These are phyloP conservation scores for Volvariella surrecta DNA, from an alignment of 1,284 basidiomycete genomes.

Conservation along the genomic window DNA sequence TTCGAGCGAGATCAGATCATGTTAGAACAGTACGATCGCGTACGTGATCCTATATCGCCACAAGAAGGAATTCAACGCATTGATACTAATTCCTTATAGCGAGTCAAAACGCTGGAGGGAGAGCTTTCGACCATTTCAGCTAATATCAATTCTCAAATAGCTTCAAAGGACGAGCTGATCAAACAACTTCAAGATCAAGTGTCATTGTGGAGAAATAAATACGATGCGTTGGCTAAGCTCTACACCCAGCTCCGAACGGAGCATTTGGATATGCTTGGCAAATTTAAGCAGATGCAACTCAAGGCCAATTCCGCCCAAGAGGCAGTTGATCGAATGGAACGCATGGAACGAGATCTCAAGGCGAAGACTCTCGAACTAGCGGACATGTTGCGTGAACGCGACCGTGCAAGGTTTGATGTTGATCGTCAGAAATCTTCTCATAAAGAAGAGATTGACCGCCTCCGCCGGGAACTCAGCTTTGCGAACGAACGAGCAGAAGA, in stretches of 20 bases:
- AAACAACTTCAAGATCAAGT: constrained; percentile 97
- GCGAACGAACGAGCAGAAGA: constrained; percentile 99
- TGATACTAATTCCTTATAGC: constrained; percentile 31
- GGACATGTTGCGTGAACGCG: constrained; percentile 98
- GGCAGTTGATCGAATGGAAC: constrained; percentile 98
- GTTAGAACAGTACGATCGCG: constrained; percentile 95
- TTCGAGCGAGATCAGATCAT: constrained; percentile 98
- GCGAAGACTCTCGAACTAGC: constrained; percentile 97
- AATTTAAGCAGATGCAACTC: constrained; percentile 96
- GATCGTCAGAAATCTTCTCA: constrained; percentile 92
- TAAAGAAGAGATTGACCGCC: constrained; percentile 91
- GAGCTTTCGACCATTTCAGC: constrained; percentile 76
- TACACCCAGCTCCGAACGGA: constrained; percentile 98
- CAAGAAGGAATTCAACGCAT: too few relatives aligned
- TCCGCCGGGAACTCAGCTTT: constrained; percentile 90
- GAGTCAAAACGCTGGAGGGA: constrained; percentile 94
- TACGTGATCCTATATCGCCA: constrained; percentile 32
- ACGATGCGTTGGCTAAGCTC: constrained; percentile 96
- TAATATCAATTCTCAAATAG: constrained; percentile 84
- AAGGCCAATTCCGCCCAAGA: constrained; percentile 99
- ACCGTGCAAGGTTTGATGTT: constrained; percentile 94
- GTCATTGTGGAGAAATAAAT: constrained; percentile 96
- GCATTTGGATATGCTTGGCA: constrained; percentile 94
- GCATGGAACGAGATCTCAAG: constrained; percentile 98
- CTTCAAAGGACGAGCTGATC: constrained; percentile 93